Evolutionary conservation across 768 basidiomycete genomes (phyloP), one percentile per base, ranked within the genome.

Genomic region (Termitomyces sp.): DNA sequence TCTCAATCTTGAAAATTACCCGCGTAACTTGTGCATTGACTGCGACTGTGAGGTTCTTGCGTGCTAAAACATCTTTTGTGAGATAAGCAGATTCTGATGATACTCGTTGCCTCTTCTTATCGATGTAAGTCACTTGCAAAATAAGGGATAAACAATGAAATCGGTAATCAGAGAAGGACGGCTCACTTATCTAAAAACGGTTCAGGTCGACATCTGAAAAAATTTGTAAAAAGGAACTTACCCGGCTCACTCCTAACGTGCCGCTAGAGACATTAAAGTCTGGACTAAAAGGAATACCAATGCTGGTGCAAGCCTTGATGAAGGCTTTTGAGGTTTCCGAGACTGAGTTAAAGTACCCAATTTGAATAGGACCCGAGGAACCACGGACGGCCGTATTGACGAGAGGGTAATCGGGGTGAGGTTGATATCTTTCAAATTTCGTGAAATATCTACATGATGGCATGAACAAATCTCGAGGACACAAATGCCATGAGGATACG

Each of bases 71-170:
- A 0, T 84, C 76, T 1, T 78, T 70, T 0, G 87, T 89, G 36
- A 91, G 78, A 66, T 90, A 91, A 0, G 86, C 86, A 1, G 78
- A 72, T 65, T 89, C 87, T 1, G 85, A 77, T 1, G 87, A 84
- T 7, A 86, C 84, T 0, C 89, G 81, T 57, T 73, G 71, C 36
- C 77, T 76, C 12, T 74, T 76, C 36, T 74, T 58, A 64, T 84
- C 76, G 53, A 90, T 76, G 61, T 86, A 90, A 0, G 86, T 87
- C 85, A 89, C 89, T 89, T 53, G 0, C 2, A 46, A 34, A 42
- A 30, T 49, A 8, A 58, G 11, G 58, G 8, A 37, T 41, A 11
- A 42, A 36, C 47, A 20, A 42, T 3, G 2, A 13, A 11, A 48
- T 6, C 4, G 8, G 12, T 30, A 16, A 47, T 34, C 16, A 31